Evolutionary conservation across 176 grass and related monocot species (phyloP).

Genomic region (Oryza longistaminata): DNA sequence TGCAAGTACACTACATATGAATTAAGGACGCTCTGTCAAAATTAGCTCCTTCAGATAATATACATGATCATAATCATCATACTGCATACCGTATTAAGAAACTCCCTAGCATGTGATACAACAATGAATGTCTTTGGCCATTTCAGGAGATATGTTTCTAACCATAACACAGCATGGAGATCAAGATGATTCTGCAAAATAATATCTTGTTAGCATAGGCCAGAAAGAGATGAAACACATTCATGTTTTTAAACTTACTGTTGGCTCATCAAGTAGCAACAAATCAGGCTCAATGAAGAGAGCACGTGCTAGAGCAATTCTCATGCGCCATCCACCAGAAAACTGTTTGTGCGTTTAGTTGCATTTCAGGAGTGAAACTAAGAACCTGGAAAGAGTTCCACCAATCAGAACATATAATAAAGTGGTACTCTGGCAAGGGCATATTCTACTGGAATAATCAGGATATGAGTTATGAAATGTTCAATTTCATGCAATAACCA

Average conservation of each 20-base stretch:
- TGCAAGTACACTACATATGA: neutral
- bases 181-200: conserved; percentile 91
- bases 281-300: conserved; percentile 97
- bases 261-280: conserved; percentile 94
- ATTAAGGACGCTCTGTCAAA: neutral
- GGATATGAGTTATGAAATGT: neutral
- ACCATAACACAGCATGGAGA: conserved; percentile 97
- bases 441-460: neutral
- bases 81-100: conserved; percentile 82
- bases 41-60: conserved; percentile 23
- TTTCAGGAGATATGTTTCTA: conserved; percentile 85
- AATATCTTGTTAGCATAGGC: conserved; percentile 27
- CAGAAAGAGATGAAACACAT: neutral
- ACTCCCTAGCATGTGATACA: conserved; percentile 94
- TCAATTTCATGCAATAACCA: neutral
- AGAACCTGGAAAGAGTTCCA: conserved; percentile 70
- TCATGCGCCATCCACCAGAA: conserved; percentile 98
- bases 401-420: conserved; percentile 22
- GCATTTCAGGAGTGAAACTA: conserved; percentile 98
- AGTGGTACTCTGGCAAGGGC: neutral
- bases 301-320: conserved; percentile 94
- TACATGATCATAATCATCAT: neutral
- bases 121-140: conserved; percentile 99
- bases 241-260: conserved; percentile 51
- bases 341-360: conserved; percentile 78